These are phyloP conservation scores for Heterobasidion irregulare DNA, from an alignment of 1,284 basidiomycete species.

Conservation along the genomic window DNA sequence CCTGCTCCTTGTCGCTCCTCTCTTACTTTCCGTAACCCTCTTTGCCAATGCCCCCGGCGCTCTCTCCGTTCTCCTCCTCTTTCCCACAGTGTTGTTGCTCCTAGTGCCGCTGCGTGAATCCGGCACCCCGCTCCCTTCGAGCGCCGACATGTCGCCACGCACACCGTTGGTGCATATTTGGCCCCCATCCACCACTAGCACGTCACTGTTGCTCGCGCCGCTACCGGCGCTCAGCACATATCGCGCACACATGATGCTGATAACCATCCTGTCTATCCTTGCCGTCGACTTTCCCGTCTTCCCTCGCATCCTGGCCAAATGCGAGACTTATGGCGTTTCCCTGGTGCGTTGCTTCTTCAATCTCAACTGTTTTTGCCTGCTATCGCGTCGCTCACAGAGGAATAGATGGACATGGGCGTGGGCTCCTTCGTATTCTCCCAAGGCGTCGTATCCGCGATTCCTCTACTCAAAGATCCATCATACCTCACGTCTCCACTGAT, in stretches of 20 bases:
- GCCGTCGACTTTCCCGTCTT: conserved; percentile 96
- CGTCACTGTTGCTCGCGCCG: conserved; percentile 22
- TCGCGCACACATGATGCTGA: conserved; percentile 91
- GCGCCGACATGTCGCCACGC: conserved; percentile 6
- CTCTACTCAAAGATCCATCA: conserved; percentile 54
- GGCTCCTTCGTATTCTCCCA: conserved; percentile 96
- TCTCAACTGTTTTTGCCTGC: not conserved
- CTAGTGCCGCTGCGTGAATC: conserved; percentile 32
- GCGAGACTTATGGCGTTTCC: conserved; percentile 91
- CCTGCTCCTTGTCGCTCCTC: conserved; percentile 60
- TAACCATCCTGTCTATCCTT: conserved; percentile 88
- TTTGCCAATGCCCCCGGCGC: conserved; percentile 51
- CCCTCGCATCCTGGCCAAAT: conserved; percentile 84
- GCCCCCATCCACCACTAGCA: not conserved
- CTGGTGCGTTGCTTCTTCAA: conserved; percentile 43
- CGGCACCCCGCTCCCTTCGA: conserved; percentile 44
- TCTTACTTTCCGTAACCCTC: conserved; percentile 74
- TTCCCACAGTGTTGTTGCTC: conserved; percentile 34
- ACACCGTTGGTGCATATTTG: not conserved
- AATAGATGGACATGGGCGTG: conserved; percentile 94
- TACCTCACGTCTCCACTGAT: conserved; percentile 40
- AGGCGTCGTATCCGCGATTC: conserved; percentile 81
- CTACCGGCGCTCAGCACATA: conserved; percentile 81
- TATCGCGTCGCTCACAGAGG: conserved; percentile 3
- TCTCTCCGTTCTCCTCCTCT: conserved; percentile 43